Conservation (phyloP, 108 stramenopile genomes). For the Nannochloropsis oceanica region DNA sequence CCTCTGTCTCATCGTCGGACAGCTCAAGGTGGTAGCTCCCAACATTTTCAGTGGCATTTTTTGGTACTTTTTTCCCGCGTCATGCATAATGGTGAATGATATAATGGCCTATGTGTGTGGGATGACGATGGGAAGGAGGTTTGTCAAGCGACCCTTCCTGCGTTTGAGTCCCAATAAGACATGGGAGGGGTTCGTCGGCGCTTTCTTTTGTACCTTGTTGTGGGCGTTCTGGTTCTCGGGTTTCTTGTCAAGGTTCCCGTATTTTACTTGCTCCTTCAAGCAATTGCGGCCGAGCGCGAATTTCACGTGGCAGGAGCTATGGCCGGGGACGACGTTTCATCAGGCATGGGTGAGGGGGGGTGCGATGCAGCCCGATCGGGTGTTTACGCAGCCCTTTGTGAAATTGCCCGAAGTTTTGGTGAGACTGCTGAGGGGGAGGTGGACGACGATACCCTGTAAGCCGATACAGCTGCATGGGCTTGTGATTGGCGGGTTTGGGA, state of each 20-base stretch:
- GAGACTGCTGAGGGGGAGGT: neutral
- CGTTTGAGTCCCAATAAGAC: constrained; percentile 72
- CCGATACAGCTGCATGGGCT: constrained; percentile 26
- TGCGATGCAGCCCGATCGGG: neutral
- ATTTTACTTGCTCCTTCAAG: constrained; percentile 35
- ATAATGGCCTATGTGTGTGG: constrained; percentile 86
- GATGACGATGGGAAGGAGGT: constrained; percentile 74
- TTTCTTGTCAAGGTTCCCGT: constrained; percentile 58
- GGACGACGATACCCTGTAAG: neutral
- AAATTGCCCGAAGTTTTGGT: neutral
- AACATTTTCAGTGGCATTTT: constrained; percentile 93
- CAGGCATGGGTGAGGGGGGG: neutral
- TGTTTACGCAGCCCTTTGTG: neutral
- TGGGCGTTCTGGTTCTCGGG: constrained; percentile 66
- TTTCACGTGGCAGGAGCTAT: neutral
- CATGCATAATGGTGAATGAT: constrained; percentile 88
- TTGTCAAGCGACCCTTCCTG: constrained; percentile 71
- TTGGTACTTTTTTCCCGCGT: constrained; percentile 88
- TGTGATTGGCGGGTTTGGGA: constrained; percentile 59
- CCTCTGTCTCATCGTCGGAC: constrained; percentile 61
- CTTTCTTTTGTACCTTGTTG: constrained; percentile 69
- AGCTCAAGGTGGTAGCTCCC: constrained; percentile 51
- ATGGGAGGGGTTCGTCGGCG: constrained; percentile 94
- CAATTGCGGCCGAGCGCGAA: neutral
- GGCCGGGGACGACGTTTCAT: neutral